These are phyloP conservation scores for Globisporangium uncinulatum DNA, from an alignment of 352 stramenopile species.

Conservation along the genomic window DNA sequence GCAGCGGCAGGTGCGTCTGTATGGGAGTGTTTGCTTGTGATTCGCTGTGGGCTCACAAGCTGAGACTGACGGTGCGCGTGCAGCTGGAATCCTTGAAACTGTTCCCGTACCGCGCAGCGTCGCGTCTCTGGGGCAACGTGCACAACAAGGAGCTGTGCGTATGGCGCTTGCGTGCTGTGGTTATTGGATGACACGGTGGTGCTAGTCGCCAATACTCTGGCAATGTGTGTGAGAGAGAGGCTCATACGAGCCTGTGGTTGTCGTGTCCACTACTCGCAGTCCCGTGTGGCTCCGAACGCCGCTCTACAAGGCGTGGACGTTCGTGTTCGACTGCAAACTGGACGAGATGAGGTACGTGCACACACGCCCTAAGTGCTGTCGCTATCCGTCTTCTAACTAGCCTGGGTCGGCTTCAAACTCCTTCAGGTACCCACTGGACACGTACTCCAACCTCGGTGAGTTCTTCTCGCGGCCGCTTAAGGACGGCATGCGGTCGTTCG, in stretches of 20 bases:
- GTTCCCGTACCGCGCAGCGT: slow-evolving; percentile 71
- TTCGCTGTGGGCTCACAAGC: neutral
- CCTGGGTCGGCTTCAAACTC: no score
- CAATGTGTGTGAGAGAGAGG: no score
- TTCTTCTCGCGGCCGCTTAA: slow-evolving; percentile 84
- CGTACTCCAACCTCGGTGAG: slow-evolving; percentile 74
- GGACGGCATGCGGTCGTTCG: slow-evolving; percentile 48
- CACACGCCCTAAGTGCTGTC: neutral
- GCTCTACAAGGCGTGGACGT: slow-evolving; percentile 82
- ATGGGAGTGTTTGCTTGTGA: neutral
- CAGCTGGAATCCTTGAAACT: slow-evolving; percentile 67
- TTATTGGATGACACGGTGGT: neutral
- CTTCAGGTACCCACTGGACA: slow-evolving; percentile 46
- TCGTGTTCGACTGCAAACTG: slow-evolving; percentile 74
- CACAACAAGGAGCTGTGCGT: slow-evolving; percentile 80
- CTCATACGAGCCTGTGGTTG: no score
- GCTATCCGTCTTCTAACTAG: neutral
- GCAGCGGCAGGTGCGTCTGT: slow-evolving; percentile 33
- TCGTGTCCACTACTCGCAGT: slow-evolving; percentile 14
- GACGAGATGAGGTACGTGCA: slow-evolving; percentile 61
- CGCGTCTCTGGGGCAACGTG: slow-evolving; percentile 68
- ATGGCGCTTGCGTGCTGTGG: neutral
- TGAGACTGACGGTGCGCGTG: slow-evolving; percentile 1
- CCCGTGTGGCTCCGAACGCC: slow-evolving; percentile 60
- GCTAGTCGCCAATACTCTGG: neutral